Evolutionary conservation across 2,329 filamentous ascomycete genomes (phyloP).

Genomic region (Alternaria novae-zelandiae): DNA sequence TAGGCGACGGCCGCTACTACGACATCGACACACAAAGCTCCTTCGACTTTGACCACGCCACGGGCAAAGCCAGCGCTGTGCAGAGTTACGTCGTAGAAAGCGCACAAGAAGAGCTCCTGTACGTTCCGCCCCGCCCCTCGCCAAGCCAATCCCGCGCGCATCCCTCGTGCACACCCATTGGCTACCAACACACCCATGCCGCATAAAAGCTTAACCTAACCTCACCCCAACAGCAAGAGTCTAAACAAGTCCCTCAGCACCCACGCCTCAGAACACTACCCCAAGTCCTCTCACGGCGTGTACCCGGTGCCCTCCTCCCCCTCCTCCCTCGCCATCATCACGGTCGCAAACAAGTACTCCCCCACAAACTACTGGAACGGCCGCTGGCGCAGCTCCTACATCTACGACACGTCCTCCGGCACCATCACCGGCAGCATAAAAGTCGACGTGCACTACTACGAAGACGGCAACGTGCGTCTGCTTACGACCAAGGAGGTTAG

Average conservation of each 20-base stretch:
- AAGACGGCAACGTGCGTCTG: slow-evolving; percentile 95
- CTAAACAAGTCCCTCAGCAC: slow-evolving; percentile 76
- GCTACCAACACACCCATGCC: not conserved
- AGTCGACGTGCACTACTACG: slow-evolving; percentile 98
- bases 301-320: slow-evolving; percentile 77
- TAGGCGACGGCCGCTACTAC: slow-evolving; percentile 84
- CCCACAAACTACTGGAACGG: slow-evolving; percentile 99
- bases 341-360: slow-evolving; percentile 96
- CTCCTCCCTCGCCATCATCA: slow-evolving; percentile 76
- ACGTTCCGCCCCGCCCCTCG: slow-evolving; percentile 45
- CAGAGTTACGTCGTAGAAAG: slow-evolving; percentile 83
- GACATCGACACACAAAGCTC: slow-evolving; percentile 87
- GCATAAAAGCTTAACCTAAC: slow-evolving; percentile 4
- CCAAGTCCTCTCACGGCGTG: slow-evolving; percentile 78
- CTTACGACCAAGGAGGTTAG: slow-evolving; percentile 82
- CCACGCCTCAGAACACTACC: slow-evolving; percentile 89
- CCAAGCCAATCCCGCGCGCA: not conserved
- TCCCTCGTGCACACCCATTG: not conserved
- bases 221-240: slow-evolving; percentile 68
- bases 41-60: slow-evolving; percentile 85
- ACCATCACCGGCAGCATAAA: slow-evolving; percentile 80
- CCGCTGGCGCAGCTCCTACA: slow-evolving; percentile 90
- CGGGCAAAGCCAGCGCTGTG: slow-evolving; percentile 81
- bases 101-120: slow-evolving; percentile 79
- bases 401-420: slow-evolving; percentile 71